Conservation (phyloP, 768 basidiomycete species). For the Lactarius akahatsu region DNA sequence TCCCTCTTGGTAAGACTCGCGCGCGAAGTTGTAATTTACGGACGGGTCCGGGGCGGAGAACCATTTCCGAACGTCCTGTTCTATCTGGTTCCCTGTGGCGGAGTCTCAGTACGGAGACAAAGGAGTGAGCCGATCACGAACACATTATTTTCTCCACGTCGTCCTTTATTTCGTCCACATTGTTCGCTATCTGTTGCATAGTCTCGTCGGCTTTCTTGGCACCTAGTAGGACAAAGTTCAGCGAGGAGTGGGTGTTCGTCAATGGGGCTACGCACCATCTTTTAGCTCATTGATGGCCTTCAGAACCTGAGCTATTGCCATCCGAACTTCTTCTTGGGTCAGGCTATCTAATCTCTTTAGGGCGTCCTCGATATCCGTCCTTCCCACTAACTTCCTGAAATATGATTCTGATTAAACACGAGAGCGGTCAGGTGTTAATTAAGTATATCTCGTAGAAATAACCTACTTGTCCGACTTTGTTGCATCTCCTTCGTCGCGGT, state of each 20-base stretch:
- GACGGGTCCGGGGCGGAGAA: background rate
- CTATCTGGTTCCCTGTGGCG: background rate
- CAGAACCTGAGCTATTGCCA: background rate
- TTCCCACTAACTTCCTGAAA: background rate
- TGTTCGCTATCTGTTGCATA: background rate
- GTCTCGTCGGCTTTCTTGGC: background rate
- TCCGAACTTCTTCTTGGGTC: background rate
- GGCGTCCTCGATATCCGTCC: slow-evolving; percentile 1
- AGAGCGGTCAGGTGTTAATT: background rate
- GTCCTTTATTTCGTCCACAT: background rate
- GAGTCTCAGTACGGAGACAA: background rate
- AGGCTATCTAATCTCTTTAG: background rate
- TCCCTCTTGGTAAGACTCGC: background rate
- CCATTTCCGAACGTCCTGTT: background rate
- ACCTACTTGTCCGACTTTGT: background rate
- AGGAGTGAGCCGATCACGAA: background rate
- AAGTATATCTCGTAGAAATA: background rate
- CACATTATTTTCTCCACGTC: background rate
- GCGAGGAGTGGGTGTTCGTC: background rate
- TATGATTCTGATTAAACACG: background rate
- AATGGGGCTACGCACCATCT: background rate
- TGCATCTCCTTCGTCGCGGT: background rate
- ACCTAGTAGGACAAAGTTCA: background rate
- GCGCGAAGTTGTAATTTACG: background rate
- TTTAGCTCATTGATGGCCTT: background rate